These are phyloP conservation scores for Colletotrichum sp. DNA, from an alignment of 2,329 filamentous ascomycete genomes.

Conservation along the genomic window DNA sequence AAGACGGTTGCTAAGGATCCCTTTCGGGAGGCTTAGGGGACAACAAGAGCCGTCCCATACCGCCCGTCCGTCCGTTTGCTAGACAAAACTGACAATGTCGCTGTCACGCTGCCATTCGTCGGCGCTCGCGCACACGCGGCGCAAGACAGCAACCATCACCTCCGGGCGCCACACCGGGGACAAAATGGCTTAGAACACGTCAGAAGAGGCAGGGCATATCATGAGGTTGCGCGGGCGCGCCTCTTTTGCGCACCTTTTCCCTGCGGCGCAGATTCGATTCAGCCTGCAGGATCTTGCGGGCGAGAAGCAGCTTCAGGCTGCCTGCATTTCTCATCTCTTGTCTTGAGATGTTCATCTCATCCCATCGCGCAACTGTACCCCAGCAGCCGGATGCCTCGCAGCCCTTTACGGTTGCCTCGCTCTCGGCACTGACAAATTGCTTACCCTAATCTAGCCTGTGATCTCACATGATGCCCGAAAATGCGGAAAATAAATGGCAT, in stretches of 20 bases:
- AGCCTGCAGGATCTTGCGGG: not conserved
- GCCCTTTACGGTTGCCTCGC: not conserved
- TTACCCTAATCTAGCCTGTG: not conserved
- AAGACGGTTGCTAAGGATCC: not conserved
- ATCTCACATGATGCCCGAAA: not conserved
- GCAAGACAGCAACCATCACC: not conserved
- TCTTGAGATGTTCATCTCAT: not conserved
- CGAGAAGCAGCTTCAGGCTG: not conserved
- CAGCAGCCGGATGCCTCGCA: not conserved
- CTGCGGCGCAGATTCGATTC: not conserved
- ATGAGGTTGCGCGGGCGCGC: not conserved
- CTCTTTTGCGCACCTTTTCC: not conserved
- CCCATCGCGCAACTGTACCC: not conserved
- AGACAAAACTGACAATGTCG: constrained; percentile 1
- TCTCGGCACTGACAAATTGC: not conserved
- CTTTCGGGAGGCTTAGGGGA: constrained; percentile 16
- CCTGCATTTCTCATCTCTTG: not conserved
- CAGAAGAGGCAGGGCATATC: not conserved
- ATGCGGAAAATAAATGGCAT: not conserved
- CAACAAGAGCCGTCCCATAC: constrained; percentile 14
- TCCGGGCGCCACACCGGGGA: not conserved
- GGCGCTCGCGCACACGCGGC: not conserved
- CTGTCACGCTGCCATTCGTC: constrained; percentile 10
- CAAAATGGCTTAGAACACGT: constrained; percentile 1
- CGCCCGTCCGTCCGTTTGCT: not conserved